phyloP scores from a whole-genome alignment of 805 yeast species.

The Huiozyma naganishii region DNA sequence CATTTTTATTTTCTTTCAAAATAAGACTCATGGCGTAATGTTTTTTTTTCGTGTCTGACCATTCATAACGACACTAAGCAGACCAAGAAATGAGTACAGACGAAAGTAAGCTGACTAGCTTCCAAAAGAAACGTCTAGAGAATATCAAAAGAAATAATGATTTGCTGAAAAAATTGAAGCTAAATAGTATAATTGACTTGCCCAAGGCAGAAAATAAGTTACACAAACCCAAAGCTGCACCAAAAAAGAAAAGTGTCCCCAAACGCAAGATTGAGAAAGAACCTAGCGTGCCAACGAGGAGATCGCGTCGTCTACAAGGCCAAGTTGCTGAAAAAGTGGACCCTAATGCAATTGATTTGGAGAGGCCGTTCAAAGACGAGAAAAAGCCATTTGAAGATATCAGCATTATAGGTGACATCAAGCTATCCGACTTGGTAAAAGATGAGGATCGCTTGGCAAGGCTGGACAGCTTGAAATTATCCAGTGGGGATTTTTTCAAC shows the following conservation, averaged over 20 bases:
- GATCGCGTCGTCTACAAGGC: conserved; percentile 75
- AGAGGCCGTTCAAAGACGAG: conserved; percentile 1
- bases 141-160: conserved; percentile 79
- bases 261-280: conserved; percentile 5
- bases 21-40: not conserved
- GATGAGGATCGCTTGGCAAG: conserved; percentile 29
- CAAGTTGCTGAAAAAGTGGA: conserved; percentile 34
- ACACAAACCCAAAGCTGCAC: conserved; percentile 11
- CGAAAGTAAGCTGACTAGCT: conserved; percentile 37
- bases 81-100: no score
- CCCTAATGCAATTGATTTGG: not conserved
- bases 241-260: conserved; percentile 12
- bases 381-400: conserved; percentile 35
- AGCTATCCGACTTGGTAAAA: conserved; percentile 46
- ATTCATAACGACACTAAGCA: no score
- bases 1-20: not conserved
- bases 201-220: conserved; percentile 6
- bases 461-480: conserved; percentile 31
- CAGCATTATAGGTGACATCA: conserved; percentile 56
- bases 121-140: conserved; percentile 60
- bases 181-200: conserved; percentile 32
- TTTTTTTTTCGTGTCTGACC: no score
- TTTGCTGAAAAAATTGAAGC: conserved; percentile 57
- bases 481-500: conserved; percentile 64
- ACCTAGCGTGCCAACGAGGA: conserved; percentile 45